A percentile compares a stretch with the other conserved stretches of the same genome.
phyloP scores from a whole-genome alignment of 805 yeast species.

The Yarrowia bubula region DNA sequence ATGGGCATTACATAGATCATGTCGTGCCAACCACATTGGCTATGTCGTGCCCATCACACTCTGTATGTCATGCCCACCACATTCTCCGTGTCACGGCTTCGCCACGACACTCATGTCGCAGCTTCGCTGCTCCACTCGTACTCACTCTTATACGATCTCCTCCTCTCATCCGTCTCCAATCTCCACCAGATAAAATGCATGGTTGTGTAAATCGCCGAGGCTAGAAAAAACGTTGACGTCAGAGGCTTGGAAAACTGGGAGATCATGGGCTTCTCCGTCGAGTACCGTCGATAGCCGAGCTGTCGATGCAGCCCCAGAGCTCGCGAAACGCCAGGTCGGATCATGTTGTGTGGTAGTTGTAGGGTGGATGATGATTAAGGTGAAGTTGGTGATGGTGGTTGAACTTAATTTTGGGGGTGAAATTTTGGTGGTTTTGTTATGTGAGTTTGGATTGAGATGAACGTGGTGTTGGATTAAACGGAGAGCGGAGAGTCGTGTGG shows the following conservation, averaged over 20 bases:
- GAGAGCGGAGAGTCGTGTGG: no score
- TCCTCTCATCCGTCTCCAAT: conserved; percentile 17
- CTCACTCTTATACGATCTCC: conserved; percentile 6
- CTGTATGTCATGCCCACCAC: no score
- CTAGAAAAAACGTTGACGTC: conserved; percentile 15
- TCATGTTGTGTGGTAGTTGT: not conserved
- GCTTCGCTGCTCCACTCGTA: not conserved
- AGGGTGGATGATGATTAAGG: not conserved
- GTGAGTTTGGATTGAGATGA: not conserved
- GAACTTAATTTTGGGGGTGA: not conserved
- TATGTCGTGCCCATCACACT: no score
- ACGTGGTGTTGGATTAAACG: no score
- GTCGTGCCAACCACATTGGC: no score
- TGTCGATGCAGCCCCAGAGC: not conserved
- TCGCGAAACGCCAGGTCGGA: conserved; percentile 6
- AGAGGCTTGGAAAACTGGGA: conserved; percentile 19
- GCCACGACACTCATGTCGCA: not conserved
- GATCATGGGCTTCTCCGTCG: conserved; percentile 3
- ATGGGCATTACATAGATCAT: no score
- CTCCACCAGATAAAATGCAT: conserved; percentile 17
- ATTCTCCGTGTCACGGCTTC: no score
- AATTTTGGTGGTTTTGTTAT: not conserved
- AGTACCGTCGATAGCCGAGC: not conserved
- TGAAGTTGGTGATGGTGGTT: not conserved
- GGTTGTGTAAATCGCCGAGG: conserved; percentile 19